These are phyloP conservation scores for Ascochyta koolunga DNA, from an alignment of 2,329 filamentous ascomycete species.

Conservation along the genomic window DNA sequence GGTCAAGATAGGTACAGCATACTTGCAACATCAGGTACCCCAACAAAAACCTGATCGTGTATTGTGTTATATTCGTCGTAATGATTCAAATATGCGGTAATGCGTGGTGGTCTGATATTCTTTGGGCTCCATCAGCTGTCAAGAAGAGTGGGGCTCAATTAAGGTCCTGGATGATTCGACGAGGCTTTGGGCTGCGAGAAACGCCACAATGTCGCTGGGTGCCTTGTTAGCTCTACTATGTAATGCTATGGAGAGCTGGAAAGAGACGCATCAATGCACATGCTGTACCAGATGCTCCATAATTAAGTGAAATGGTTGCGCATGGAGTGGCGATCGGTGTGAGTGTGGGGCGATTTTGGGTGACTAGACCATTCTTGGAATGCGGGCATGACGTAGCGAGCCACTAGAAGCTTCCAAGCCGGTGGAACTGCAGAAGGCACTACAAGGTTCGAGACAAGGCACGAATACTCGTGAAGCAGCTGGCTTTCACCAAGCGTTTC, in stretches of 20 bases:
- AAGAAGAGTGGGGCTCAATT: constrained; percentile 3
- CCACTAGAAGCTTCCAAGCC: constrained; percentile 35
- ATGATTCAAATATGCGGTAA: background rate
- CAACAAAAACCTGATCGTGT: background rate
- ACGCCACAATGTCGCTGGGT: background rate
- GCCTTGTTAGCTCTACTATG: background rate
- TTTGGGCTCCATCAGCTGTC: background rate
- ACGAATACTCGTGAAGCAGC: constrained; percentile 34
- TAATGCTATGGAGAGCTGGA: background rate
- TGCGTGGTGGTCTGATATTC: background rate
- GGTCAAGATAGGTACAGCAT: background rate
- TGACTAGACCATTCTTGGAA: constrained; percentile 1
- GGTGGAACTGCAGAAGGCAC: constrained; percentile 23
- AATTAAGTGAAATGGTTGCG: background rate
- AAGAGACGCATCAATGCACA: background rate
- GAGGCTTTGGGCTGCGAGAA: background rate
- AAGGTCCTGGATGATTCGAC: background rate
- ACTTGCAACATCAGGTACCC: background rate
- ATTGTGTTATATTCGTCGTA: background rate
- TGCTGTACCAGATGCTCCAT: background rate
- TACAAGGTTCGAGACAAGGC: constrained; percentile 20
- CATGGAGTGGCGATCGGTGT: background rate
- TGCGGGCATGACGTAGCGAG: constrained; percentile 15
- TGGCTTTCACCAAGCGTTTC: constrained; percentile 30
- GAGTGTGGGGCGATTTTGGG: background rate